Evolutionary conservation across 75 land plant species (phyloP), one percentile per base, ranked within the genome.

Genomic region (Larix kaempferi): DNA sequence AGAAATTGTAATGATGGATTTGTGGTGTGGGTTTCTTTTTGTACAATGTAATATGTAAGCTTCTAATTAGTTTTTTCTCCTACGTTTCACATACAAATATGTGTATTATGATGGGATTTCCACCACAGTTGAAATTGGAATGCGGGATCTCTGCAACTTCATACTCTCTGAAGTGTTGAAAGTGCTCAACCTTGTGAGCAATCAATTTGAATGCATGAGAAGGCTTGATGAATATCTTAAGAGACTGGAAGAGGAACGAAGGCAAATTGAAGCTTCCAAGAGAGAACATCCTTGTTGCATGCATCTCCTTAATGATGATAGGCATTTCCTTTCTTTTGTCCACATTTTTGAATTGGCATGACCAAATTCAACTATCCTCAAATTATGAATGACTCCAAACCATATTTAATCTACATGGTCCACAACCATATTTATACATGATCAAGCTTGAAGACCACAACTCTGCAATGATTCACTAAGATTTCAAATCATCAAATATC

Each of bases 191-290:
- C 56, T 73, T 26, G 59, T 57, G 19, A 58, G 77, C 63, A 76
- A 79, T 79, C 82, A 77, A 71, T 29, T 58, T 44, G 60, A 59
- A 25, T 12, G 62, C 22, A 67, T 71, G 49, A 59, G 65, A 13
- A 84, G 66, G 76, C 79, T 84, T 35, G 78, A 85, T 21, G 85
- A 79, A 13, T 87, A 75, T 57, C 56, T 91, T 39, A 83, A 65
- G 58, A 56, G 84, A 6, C 74, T 94, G n/a, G 89, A 94, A 58
- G 90, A 88, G 56, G 94, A 94, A 84, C 60, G 85, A 74, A 72
- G 79, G 74, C 91, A 93, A 88, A 93, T 93, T 78, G 91, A 93
- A 41, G 93, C 93, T n/a, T 93, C 91, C 67, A 89, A 89, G 65
- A 84, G 94, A 57, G 91, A 93, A n/a, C n/a, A 91, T 12, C 93